Base-by-base conservation (phyloP, 148 eudicot genomes). In the Dianthus caryophyllus region DNA sequence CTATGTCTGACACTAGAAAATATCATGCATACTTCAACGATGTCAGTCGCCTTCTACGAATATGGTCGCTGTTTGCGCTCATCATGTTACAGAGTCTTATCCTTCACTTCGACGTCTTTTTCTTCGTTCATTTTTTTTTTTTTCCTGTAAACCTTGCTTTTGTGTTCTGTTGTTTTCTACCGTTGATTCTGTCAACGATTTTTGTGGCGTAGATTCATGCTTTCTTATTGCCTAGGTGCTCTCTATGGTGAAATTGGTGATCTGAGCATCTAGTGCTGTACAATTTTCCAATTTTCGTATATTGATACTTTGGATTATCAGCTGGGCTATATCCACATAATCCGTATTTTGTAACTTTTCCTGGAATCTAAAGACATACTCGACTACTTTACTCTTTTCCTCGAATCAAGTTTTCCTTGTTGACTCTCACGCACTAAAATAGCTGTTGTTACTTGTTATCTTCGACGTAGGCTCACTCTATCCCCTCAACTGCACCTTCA, bases 381-480 rank as follows among this genome's bases (percentile, higher is more conserved):
- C 7, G 3, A 29, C 46, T 10, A 10, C 17, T 26, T 21, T 10
- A 13, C n/a, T 15, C 29, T 41, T 30, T 21, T 61, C 0, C 25
- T 48, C 36, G 27, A 47, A 6, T 39, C 46, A 39, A 14, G n/a
- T 30, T 21, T 30, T 22, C 46, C 50, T 29, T 41, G 44, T 22
- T 43, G 44, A 43, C 9, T 38, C 4, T 38, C 38, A 33, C 4
- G 20, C 38, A 33, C 38, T 33, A 2, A 33, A 33, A 33, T 33
- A 2, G 38, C 13, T 41, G 31, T 66, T 31, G 31, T 9, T 16
- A n/a, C n/a, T n/a, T n/a, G n/a, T 9, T 17, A 51, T 58, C 6
- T 31, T 75, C 46, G 43, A 14, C 0, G 38, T 61, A 84, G 88
- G 77, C 81, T 56, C 85, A 81, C 26, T 81, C 65, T 74, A 49